Base-by-base conservation (phyloP, 768 basidiomycete species). In the Dentipellis sp. region DNA sequence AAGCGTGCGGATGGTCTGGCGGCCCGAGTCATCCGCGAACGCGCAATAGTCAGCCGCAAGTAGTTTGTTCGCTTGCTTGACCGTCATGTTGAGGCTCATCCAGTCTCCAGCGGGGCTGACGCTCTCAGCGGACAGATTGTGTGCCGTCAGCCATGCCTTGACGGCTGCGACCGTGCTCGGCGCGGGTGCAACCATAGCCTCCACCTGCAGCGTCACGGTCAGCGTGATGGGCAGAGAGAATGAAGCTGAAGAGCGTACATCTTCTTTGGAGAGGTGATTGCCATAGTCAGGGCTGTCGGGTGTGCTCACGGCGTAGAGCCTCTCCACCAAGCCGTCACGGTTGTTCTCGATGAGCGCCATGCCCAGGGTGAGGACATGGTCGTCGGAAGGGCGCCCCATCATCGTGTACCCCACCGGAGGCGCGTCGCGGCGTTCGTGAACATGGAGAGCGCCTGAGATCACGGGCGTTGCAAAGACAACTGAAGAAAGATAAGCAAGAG, bases 51-150 rank as follows among this genome's bases (percentile, higher is more conserved):
- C 12, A 16, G 36, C 37, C n/a, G n/a, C 35, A 16, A 52, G 22
- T 10, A 52, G 29, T n/a, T 17, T 22, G 50, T 52, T 52, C 8
- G 50, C 50, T 35, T 52, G 23, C 36, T 52, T 35, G 19, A 52
- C 36, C 7, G 34, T 52, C 35, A n/a, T 52, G 29, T 16, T 16
- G 22, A 52, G 16, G 6, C n/a, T 12, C 29, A 35, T n/a, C 59
- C 58, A 59, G 49, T 62, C 61, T n/a, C 61, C 58, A 17, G 40
- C 53, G 19, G 53, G 53, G n/a, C 58, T 56, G 9, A 49, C 57
- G 7, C 52, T 21, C 16, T 29, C 50, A 14, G 61, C 52, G 22
- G 51, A 52, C 23, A 62, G n/a, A 22, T 42, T 46, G 48, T 62
- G 54, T 21, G 50, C 52, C 16, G 56, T 5, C 4, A 62, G 54